phyloP scores from a whole-genome alignment of 2,329 filamentous ascomycete species.

The Cladosporium sphaerospermum region DNA sequence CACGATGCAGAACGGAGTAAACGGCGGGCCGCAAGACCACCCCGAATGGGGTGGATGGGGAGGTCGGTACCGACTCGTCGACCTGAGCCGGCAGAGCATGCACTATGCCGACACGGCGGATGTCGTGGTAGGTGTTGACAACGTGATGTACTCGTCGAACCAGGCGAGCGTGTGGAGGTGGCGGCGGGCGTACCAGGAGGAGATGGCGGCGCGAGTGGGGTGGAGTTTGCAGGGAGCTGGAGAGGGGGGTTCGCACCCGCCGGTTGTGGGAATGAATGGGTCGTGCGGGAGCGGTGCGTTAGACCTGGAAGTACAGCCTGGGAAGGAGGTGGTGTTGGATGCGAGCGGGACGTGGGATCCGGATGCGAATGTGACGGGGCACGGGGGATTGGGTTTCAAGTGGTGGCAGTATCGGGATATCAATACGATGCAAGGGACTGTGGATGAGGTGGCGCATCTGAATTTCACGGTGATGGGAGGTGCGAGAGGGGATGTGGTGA shows the following conservation, averaged over 20 bases:
- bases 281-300: conserved; percentile 34
- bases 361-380: conserved; percentile 31
- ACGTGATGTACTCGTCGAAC: conserved; percentile 34
- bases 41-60: conserved; percentile 47
- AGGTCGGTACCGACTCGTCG: conserved; percentile 39
- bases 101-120: conserved; percentile 36
- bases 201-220: conserved; percentile 45
- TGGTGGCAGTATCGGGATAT: conserved; percentile 47
- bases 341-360: conserved; percentile 44
- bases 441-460: conserved; percentile 37
- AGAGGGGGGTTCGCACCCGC: conserved; percentile 41
- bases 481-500: conserved; percentile 21
- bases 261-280: conserved; percentile 41
- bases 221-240: conserved; percentile 38
- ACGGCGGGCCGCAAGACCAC: conserved; percentile 35
- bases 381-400: conserved; percentile 35
- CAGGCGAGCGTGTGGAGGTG: conserved; percentile 51
- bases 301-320: conserved; percentile 37
- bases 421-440: conserved; percentile 39
- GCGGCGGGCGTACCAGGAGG: conserved; percentile 47
- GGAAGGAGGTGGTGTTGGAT: conserved; percentile 38
- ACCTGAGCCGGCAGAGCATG: conserved; percentile 29
- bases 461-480: conserved; percentile 29
- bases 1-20: conserved; percentile 44
- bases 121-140: conserved; percentile 30